Evolutionary conservation across 306 rosid genomes (phyloP), one percentile per base, ranked within the genome.

Genomic region (Dicorynia guianensis): DNA sequence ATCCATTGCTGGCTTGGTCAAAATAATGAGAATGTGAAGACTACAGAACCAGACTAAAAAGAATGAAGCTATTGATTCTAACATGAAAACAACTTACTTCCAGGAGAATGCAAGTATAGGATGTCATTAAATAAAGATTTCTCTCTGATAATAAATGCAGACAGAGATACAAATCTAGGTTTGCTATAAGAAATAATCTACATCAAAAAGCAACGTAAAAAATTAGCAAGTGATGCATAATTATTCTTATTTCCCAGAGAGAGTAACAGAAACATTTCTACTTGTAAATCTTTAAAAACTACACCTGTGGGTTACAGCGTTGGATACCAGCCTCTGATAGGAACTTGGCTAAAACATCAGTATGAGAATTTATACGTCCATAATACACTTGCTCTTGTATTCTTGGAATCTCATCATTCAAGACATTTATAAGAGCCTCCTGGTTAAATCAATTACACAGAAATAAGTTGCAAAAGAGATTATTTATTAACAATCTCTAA

Each of bases 341-440:
- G 75, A 90, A 89, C 59, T 87, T 92, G 35, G 59, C 89, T 69
- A 95, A 89, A 67, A 95, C 96, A 67, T 92, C 93, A 64, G 97
- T 95, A 71, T 58, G 85, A 71, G 97, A 86, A 77, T 91, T 84
- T 83, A 95, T 87, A 64, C 89, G 96, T 76, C 99, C 99, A 81
- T 82, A 95, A 84, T 95, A 95, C 53, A 95, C 99, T 82, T 87
- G 97, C 80, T 95, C 99, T 82, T 92, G 99, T 79, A 95, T 85
- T 81, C 93, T 91, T 43, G 93, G 91, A 70, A 91, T 91, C 87
- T 95, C 99, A 40, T 95, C 97, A 49, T 90, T 92, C 97, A 95
- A 83, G 78, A 93, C 93, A 84, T 86, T 92, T 48, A 83, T 17
- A 64, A 95, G 85, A 69, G 99, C 85, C 38, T 95, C 99, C 99